A percentile compares a stretch with the other conserved stretches of the same genome.
Conservation (phyloP, 2,329 filamentous ascomycete species). For the Hortaea werneckii region DNA sequence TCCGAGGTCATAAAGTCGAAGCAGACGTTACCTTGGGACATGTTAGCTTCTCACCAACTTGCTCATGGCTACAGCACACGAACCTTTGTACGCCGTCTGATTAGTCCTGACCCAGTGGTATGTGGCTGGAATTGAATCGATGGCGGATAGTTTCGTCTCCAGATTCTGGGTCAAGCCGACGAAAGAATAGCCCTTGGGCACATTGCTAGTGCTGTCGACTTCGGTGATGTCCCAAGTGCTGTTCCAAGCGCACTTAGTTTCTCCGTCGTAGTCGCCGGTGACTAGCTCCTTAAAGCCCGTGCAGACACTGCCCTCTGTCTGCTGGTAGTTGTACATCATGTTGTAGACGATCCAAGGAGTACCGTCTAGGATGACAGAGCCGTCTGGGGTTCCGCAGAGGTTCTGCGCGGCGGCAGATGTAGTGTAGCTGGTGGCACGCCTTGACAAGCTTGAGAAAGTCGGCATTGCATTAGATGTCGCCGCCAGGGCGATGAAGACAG, state of each 20-base stretch:
- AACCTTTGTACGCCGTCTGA: slow-evolving; percentile 31
- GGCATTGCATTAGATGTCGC: slow-evolving; percentile 3
- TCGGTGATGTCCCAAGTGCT: slow-evolving; percentile 31
- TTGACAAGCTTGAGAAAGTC: slow-evolving; percentile 2
- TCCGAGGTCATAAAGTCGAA: slow-evolving; percentile 38
- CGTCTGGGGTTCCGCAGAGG: slow-evolving; percentile 9
- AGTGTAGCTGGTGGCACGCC: not conserved
- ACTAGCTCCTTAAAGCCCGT: slow-evolving; percentile 29
- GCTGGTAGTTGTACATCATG: slow-evolving; percentile 35
- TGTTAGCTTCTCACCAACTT: not conserved
- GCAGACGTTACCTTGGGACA: slow-evolving; percentile 28
- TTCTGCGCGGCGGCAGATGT: not conserved
- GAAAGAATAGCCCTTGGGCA: slow-evolving; percentile 37
- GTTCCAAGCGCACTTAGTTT: slow-evolving; percentile 28
- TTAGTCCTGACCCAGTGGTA: slow-evolving; percentile 34
- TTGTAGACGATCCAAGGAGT: slow-evolving; percentile 38
- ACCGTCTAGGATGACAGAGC: slow-evolving; percentile 25
- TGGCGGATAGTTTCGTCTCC: slow-evolving; percentile 30
- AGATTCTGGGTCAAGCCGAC: slow-evolving; percentile 35
- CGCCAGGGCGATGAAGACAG: slow-evolving; percentile 8
- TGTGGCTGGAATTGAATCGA: slow-evolving; percentile 30
- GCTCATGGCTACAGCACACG: not conserved
- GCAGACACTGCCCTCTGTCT: slow-evolving; percentile 32
- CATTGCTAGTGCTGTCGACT: slow-evolving; percentile 26
- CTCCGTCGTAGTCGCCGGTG: slow-evolving; percentile 18